Base-by-base conservation (phyloP, 768 basidiomycete species). In the Kwoniella botswanensis region DNA sequence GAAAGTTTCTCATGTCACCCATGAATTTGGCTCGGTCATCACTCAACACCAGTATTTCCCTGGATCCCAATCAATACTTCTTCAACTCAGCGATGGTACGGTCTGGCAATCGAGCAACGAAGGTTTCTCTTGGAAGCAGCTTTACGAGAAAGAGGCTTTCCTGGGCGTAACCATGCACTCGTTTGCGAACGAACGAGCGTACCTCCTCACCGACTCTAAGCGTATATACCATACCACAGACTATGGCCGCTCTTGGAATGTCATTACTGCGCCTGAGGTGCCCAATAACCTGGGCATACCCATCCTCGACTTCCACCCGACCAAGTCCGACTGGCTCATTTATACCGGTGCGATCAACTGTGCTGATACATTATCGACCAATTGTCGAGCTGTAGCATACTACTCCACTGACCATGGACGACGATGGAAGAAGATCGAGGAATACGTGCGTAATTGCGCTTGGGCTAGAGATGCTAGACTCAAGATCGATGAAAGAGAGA, bases 61-160 rank as follows among this genome's bases (percentile, higher is more conserved):
- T 59, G 86, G 90, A 0, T 94, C 71, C 0, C 76, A 93, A 88
- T 94, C 94, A 0, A 88, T 98, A 66, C 88, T 99, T 42, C 89
- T 93, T 52, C 90, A 92, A 6, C 87, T 97, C 3, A 81, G 82
- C 1, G 94, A 98, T 78, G 83, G 89, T 71, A 87, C 88, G 0
- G 86, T 98, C 65, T 98, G 93, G 93, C 94, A 98, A 85, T 97
- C 94, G 0, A 89, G 89, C 76, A 98, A 94, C 80, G 95, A 99
- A 83, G 97, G 96, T 1, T 94, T 93, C 83, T 90, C 90, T 0
- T 99, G 96, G 95, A 86, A 87, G 54, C 90, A 89, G 70, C 86
- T 90, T 15, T 85, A 82, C 79, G 86, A 88, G 0, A 86, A 85
- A 1, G 86, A 90, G 69, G 88, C 86, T 17, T 92, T 98, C 86